Conservation (phyloP, 805 yeast species). For the Hanseniaspora valbyensis region DNA sequence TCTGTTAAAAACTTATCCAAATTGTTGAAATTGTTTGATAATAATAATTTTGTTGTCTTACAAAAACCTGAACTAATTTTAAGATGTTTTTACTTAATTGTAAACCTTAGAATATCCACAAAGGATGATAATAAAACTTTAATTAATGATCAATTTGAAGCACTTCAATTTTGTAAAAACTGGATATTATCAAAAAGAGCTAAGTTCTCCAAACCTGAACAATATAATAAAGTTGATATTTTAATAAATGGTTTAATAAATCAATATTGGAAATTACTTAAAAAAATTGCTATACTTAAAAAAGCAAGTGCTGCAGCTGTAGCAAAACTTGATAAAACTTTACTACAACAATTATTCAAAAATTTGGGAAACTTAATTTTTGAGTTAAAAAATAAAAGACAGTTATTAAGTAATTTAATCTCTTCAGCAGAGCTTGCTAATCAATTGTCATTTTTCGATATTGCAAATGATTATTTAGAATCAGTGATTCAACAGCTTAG, state of each 20-base stretch:
- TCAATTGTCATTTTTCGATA: slow-evolving; percentile 56
- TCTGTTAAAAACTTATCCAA: not conserved
- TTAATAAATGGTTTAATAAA: slow-evolving; percentile 30
- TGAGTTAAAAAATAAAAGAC: slow-evolving; percentile 41
- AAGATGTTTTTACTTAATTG: slow-evolving; percentile 55
- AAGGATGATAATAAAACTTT: not conserved
- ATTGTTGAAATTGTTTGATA: slow-evolving; percentile 9
- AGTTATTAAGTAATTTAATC: slow-evolving; percentile 41
- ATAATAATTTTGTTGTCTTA: slow-evolving; percentile 26
- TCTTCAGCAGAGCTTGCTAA: slow-evolving; percentile 68
- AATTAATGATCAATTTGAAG: slow-evolving; percentile 5
- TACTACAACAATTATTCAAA: slow-evolving; percentile 51
- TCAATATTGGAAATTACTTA: slow-evolving; percentile 30
- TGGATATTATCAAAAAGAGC: slow-evolving; percentile 3
- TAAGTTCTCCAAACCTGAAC: slow-evolving; percentile 3
- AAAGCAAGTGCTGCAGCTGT: slow-evolving; percentile 20
- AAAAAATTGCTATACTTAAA: slow-evolving; percentile 20
- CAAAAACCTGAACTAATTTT: slow-evolving; percentile 52
- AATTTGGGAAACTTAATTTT: slow-evolving; percentile 58
- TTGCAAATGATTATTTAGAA: slow-evolving; percentile 77
- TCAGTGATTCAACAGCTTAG: slow-evolving; percentile 82
- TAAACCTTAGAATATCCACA: slow-evolving; percentile 34
- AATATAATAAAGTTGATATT: slow-evolving; percentile 1
- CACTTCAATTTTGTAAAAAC: slow-evolving; percentile 8
- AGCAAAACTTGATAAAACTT: slow-evolving; percentile 14